Conservation (phyloP, 2,329 filamentous ascomycete genomes). For the Stemphylium beticola region DNA sequence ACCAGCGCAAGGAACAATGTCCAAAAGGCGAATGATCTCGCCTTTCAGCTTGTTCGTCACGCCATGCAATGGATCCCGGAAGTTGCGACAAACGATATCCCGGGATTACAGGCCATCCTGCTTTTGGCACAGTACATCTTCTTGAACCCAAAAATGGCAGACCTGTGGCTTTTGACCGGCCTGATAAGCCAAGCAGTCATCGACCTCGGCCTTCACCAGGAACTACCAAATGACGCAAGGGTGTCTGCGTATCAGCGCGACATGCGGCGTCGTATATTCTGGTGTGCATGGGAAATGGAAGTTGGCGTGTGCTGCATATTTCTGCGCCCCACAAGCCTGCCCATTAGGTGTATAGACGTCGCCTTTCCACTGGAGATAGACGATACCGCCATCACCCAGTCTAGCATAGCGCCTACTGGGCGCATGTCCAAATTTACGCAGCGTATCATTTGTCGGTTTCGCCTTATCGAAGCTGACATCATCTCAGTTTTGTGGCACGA, state of each 20-base stretch:
- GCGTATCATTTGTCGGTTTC: conserved; percentile 43
- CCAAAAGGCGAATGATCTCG: conserved; percentile 40
- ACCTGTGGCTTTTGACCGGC: conserved; percentile 47
- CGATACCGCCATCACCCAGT: conserved; percentile 41
- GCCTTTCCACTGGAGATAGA: conserved; percentile 43
- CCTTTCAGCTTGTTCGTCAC: conserved; percentile 41
- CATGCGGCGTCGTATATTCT: conserved; percentile 47
- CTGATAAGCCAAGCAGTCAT: conserved; percentile 47
- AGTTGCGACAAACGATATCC: conserved; percentile 46
- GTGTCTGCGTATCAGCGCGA: conserved; percentile 43
- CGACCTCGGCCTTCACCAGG: conserved; percentile 46
- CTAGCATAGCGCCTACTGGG: conserved; percentile 34
- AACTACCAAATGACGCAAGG: conserved; percentile 37
- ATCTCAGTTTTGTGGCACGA: conserved; percentile 42
- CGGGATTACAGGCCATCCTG: conserved; percentile 44
- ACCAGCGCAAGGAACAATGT: conserved; percentile 45
- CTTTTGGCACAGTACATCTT: conserved; percentile 47
- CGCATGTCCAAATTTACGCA: conserved; percentile 45
- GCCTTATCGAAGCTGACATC: conserved; percentile 44
- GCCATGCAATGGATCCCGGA: conserved; percentile 47
- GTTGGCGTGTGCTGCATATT: conserved; percentile 46
- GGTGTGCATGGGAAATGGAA: conserved; percentile 49
- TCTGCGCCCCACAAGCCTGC: conserved; percentile 39
- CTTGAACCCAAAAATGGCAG: conserved; percentile 45
- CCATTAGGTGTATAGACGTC: conserved; percentile 39